Base-by-base conservation (phyloP, 768 basidiomycete species). In the Chlorophyllum brunneum region DNA sequence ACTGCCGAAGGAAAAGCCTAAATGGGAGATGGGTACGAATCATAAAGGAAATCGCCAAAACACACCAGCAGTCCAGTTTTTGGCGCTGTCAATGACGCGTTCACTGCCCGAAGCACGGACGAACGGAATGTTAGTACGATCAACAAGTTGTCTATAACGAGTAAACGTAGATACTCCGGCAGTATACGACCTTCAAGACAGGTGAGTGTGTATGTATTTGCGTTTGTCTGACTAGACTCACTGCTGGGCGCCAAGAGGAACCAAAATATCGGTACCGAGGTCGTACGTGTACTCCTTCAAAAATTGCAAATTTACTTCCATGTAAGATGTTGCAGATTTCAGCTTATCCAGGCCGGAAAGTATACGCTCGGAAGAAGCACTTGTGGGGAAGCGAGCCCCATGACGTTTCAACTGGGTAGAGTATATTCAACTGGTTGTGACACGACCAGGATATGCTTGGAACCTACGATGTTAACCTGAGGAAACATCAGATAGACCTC, bases 381-480 rank as follows among this genome's bases (percentile, higher is more conserved):
- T 58, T 0, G 89, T 92, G 0, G 91, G 91, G 59, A 76, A 92
- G 26, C 91, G 80, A 0, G 88, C 81, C 2, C 90, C 90, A 59
- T 94, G 91, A 9, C 91, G 75, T 67, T 92, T 85, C 7, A 94
- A 69, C 89, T 92, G 50, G 41, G 46, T 33, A 22, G 23, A 27
- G 5, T 9, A 6, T 11, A 24, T 5, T 43, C 16, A 44, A n/a
- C 26, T 6, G 9, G 11, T 4, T 34, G 13, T 22, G 4, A 31
- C 11, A 7, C 13, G 22, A 11, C 15, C n/a, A n/a, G n/a, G 15
- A 22, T 2, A 10, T 15, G 11, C 10, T n/a, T n/a, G 18, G 18
- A 23, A 45, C 51, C 22, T 40, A 53, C 51, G n/a, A 53, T 38
- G 18, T 53, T 53, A 36, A 53, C 51, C 51, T 53, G 13, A 5